phyloP scores from a whole-genome alignment of 2,329 filamentous ascomycete genomes.

The Beauveria scarabaeidicola region DNA sequence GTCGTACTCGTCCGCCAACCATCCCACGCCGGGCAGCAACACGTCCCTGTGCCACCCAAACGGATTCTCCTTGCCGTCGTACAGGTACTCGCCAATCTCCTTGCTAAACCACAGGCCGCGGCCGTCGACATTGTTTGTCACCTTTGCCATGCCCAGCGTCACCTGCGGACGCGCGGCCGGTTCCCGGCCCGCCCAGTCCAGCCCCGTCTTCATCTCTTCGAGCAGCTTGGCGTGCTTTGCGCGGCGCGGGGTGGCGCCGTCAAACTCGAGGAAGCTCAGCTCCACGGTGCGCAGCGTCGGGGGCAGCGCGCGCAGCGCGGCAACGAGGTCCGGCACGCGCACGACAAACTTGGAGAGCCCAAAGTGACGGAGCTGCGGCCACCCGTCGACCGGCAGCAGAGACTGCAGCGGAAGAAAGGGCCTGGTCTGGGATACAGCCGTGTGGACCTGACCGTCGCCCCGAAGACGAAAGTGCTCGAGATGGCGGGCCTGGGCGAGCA shows the following conservation, averaged over 20 bases:
- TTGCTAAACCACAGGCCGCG: not conserved
- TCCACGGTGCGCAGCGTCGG: constrained; percentile 22
- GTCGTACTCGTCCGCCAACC: not conserved
- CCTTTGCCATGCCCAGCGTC: not conserved
- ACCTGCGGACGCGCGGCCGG: not conserved
- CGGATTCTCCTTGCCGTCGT: not conserved
- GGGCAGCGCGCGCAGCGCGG: constrained; percentile 21
- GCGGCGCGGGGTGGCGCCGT: not conserved
- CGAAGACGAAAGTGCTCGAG: constrained; percentile 18
- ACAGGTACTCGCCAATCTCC: not conserved
- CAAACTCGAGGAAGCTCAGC: constrained; percentile 24
- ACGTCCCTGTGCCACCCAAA: not conserved
- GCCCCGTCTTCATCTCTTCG: not conserved
- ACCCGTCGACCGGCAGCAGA: constrained; percentile 23
- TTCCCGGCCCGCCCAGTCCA: not conserved
- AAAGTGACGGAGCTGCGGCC: constrained; percentile 23
- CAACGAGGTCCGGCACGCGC: constrained; percentile 19
- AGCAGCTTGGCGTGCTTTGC: not conserved
- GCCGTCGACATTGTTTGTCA: not conserved
- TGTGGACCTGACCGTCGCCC: constrained; percentile 9
- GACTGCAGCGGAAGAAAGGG: constrained; percentile 16
- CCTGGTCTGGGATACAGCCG: not conserved
- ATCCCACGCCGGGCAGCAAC: not conserved
- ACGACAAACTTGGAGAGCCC: constrained; percentile 21
- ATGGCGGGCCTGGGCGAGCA: constrained; percentile 12